Evolutionary conservation across 768 basidiomycete genomes (phyloP).

Genomic region (Phanerochaete carnosa): DNA sequence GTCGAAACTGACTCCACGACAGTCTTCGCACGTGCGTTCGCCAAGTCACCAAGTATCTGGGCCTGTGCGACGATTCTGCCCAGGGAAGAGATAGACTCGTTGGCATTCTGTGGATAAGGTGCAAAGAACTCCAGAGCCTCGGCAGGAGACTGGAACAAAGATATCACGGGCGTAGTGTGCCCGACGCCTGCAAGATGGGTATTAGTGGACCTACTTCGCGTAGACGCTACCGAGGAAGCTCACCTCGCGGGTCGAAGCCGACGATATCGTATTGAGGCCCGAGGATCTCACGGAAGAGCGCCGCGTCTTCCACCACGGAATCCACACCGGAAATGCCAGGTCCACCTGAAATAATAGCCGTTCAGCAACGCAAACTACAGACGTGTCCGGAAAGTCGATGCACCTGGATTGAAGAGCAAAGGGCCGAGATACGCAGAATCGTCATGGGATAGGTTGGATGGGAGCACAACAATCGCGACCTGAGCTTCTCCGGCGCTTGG

Average conservation of each 20-base stretch:
- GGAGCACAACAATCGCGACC: slow-evolving; percentile 24
- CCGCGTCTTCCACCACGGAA: slow-evolving; percentile 1
- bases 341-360: slow-evolving; percentile 6
- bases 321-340: slow-evolving; percentile 26
- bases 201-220: no score
- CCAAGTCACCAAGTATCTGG: neutral
- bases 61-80: neutral
- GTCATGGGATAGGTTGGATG: slow-evolving; percentile 10
- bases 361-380: neutral
- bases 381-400: neutral
- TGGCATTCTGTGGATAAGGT: neutral
- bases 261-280: slow-evolving; percentile 23
- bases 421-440: neutral
- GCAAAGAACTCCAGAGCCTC: neutral
- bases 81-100: neutral
- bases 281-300: slow-evolving; percentile 11
- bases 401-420: slow-evolving; percentile 11
- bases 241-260: slow-evolving; percentile 30
- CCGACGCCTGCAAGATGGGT: neutral
- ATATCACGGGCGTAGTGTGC: neutral
- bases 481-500: slow-evolving; percentile 16
- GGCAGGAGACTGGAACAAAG: neutral
- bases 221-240: slow-evolving; percentile 9
- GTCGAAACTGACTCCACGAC: slow-evolving; percentile 8
- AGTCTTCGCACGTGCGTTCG: neutral